These are phyloP conservation scores for Tetragonia tetragonoides DNA, from an alignment of 148 eudicot species.

Conservation along the genomic window DNA sequence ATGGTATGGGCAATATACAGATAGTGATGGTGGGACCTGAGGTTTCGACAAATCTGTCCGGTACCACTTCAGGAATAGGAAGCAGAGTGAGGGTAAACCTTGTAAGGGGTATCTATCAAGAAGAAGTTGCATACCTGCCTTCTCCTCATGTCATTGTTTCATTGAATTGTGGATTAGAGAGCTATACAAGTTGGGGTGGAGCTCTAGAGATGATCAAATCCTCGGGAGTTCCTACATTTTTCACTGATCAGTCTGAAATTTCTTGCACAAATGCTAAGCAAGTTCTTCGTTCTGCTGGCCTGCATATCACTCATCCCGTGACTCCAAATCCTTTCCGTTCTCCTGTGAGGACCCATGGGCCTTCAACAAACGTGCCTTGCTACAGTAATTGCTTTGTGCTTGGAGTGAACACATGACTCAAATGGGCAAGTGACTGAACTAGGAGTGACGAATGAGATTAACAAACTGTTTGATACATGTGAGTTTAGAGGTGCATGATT, in stretches of 20 bases:
- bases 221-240: constrained; percentile 35
- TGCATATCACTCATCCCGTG: constrained; percentile 42
- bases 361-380: constrained; percentile 44
- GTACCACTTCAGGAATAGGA: constrained; percentile 45
- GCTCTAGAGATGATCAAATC: constrained; percentile 39
- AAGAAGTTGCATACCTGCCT: constrained; percentile 41
- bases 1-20: constrained; percentile 43
- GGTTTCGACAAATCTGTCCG: constrained; percentile 40
- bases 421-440: neutral
- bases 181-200: constrained; percentile 38
- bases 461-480: neutral
- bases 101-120: constrained; percentile 50
- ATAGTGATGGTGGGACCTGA: constrained; percentile 56
- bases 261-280: constrained; percentile 52
- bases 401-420: constrained; percentile 44
- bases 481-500: neutral
- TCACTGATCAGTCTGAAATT: constrained; percentile 44
- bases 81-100: constrained; percentile 45
- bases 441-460: neutral
- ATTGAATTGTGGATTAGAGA: constrained; percentile 41
- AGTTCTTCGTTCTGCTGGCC: constrained; percentile 42
- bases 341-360: constrained; percentile 37
- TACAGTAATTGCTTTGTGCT: constrained; percentile 47
- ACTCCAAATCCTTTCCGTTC: constrained; percentile 56
- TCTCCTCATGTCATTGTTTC: constrained; percentile 38